Base-by-base conservation (phyloP, 176 grass and related monocot species). In the Poa annua region DNA sequence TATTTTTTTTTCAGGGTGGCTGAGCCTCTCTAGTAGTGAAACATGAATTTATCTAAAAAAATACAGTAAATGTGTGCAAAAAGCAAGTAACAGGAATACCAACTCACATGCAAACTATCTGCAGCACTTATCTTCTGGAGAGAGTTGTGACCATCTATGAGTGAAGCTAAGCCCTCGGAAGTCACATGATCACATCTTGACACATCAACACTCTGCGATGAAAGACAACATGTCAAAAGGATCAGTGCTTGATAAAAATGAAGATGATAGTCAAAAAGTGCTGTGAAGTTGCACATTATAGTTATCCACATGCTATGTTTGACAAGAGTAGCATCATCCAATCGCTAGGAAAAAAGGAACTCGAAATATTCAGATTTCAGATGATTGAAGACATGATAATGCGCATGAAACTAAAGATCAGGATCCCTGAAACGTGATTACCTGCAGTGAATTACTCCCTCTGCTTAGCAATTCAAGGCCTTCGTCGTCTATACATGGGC, bases 171-270 rank as follows among this genome's bases (percentile, higher is more conserved):
- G 45, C 93, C 96, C 14, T 81, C 26, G 14, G 91, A 94, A 75
- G 84, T 99, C 62, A 99, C 96, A 61, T 96, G 92, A 71, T 90
- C 80, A 69, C 93, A 99, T 83, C 96, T 90, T 69, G 96, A 99
- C 52, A 96, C 80, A 90, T 99, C 91, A 86, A 99, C 72, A 47
- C 81, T 90, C 96, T 99, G 85, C 71, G 83, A 93, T 44, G 34
- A 82, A 80, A 65, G 64, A 70, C 19, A 67, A 63, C 53, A 41
- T 11, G 57, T 41, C 71, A 25, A 66, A 59, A 15, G 3, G 14
- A 47, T 74, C 36, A 0, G 49, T 71, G 65, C 13, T 78, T 83
- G 33, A 42, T 39, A 79, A 34, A 2, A 80, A 11, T 55, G 64
- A 74, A 78, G 20, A 77, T 9, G 76, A 8, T 52, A 68, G 35